Conservation (phyloP, 352 stramenopile genomes). For the Globisporangium lucens region DNA sequence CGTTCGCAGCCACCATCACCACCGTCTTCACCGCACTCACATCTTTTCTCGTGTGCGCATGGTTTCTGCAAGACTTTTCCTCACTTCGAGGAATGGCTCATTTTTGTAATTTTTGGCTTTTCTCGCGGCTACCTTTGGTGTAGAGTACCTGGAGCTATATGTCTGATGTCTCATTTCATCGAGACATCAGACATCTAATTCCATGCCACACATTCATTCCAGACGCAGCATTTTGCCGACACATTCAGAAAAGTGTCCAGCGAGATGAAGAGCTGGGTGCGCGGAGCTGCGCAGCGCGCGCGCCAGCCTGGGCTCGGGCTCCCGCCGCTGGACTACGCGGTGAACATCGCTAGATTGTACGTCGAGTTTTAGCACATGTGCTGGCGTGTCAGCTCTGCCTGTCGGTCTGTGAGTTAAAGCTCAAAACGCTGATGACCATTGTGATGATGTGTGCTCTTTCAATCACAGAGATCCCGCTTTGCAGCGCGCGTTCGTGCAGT, state of each 20-base stretch:
- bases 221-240: not conserved
- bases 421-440: not conserved
- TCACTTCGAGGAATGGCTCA: too few relatives aligned
- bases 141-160: not conserved
- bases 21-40: too few relatives aligned
- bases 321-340: conserved; percentile 61
- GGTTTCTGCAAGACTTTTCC: too few relatives aligned
- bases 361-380: not conserved
- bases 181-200: not conserved
- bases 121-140: too few relatives aligned
- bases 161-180: not conserved
- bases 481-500: conserved; percentile 57
- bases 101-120: too few relatives aligned
- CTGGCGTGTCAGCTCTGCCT: not conserved
- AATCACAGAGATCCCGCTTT: conserved; percentile 48
- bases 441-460: not conserved
- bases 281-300: conserved; percentile 47
- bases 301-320: conserved; percentile 42
- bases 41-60: too few relatives aligned
- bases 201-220: not conserved
- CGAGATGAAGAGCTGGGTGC: conserved; percentile 79
- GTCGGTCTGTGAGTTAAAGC: not conserved
- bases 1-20: too few relatives aligned
- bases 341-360: conserved; percentile 53
- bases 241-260: not conserved